These are phyloP conservation scores for Collybiopsis luxurians DNA, from an alignment of 768 basidiomycete genomes.

Conservation along the genomic window DNA sequence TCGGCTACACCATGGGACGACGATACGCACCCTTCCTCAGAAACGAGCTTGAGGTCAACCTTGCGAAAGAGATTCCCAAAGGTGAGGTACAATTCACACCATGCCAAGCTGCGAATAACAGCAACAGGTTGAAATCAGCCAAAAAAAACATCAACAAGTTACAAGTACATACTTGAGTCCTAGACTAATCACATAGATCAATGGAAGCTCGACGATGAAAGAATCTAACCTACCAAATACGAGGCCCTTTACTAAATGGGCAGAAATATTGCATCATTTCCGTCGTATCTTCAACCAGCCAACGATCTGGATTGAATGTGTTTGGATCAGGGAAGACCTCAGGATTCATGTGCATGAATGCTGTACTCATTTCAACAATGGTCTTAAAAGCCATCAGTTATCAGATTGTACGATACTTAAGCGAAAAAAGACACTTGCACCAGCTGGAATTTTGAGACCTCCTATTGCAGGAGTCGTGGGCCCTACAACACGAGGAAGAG, in stretches of 20 bases:
- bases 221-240: too few species aligned
- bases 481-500: constrained; percentile 38
- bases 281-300: constrained; percentile 32
- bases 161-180: too few species aligned
- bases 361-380: constrained; percentile 36
- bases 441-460: constrained; percentile 33
- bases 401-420: too few species aligned
- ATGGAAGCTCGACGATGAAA: too few species aligned
- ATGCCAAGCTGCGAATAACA: constrained; percentile 3
- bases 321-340: constrained; percentile 39
- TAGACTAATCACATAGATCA: too few species aligned
- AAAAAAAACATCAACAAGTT: too few species aligned
- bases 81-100: constrained; percentile 4
- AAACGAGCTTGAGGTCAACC: neutral
- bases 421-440: constrained; percentile 23
- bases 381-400: constrained; percentile 26
- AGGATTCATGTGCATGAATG: constrained; percentile 35
- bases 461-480: constrained; percentile 29
- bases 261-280: constrained; percentile 40
- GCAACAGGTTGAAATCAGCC: too few species aligned
- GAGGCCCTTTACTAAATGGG: too few species aligned
- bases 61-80: neutral
- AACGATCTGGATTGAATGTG: constrained; percentile 39
- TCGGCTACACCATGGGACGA: too few species aligned
- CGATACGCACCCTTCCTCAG: too few species aligned